phyloP scores from a whole-genome alignment of 768 basidiomycete genomes.

The Mycena leptocephala region DNA sequence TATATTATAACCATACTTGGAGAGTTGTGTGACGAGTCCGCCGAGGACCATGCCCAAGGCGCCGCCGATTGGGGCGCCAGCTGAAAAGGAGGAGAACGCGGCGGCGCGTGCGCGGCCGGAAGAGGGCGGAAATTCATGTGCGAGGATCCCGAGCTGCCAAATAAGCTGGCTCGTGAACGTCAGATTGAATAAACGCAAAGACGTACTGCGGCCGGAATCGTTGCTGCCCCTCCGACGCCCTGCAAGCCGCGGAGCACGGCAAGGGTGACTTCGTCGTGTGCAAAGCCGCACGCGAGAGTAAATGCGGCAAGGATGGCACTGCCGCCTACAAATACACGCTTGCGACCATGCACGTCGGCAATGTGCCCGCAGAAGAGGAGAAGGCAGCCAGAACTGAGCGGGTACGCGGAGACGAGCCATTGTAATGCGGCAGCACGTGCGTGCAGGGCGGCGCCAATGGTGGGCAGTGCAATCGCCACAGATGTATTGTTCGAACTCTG shows the following conservation, averaged over 20 bases:
- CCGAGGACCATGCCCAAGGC: slow-evolving; percentile 81
- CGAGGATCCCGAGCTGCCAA: slow-evolving; percentile 83
- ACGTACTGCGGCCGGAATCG: slow-evolving; percentile 79
- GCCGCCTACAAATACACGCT: slow-evolving; percentile 76
- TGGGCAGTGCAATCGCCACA: slow-evolving; percentile 67
- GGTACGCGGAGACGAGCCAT: slow-evolving; percentile 80
- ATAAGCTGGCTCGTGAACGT: background rate
- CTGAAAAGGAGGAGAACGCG: slow-evolving; percentile 89
- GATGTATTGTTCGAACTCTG: slow-evolving; percentile 64
- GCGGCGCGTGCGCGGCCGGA: slow-evolving; percentile 68
- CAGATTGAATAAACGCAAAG: slow-evolving; percentile 38
- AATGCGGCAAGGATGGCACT: slow-evolving; percentile 68
- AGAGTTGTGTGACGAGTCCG: slow-evolving; percentile 77
- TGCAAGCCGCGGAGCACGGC: slow-evolving; percentile 84
- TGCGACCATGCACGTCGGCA: slow-evolving; percentile 87
- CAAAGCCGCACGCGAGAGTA: slow-evolving; percentile 77
- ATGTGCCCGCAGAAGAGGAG: slow-evolving; percentile 85
- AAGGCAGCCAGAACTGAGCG: slow-evolving; percentile 83
- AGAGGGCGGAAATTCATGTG: slow-evolving; percentile 81
- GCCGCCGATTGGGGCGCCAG: slow-evolving; percentile 88
- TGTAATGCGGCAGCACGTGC: slow-evolving; percentile 70
- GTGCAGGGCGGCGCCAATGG: slow-evolving; percentile 65
- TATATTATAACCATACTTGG: slow-evolving; percentile 44
- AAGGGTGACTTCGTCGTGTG: slow-evolving; percentile 71
- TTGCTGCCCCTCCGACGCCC: slow-evolving; percentile 86